A percentile compares a stretch with the other conserved stretches of the same genome.
Conservation (phyloP, 108 stramenopile species). For the Aurantiochytrium sp. region DNA sequence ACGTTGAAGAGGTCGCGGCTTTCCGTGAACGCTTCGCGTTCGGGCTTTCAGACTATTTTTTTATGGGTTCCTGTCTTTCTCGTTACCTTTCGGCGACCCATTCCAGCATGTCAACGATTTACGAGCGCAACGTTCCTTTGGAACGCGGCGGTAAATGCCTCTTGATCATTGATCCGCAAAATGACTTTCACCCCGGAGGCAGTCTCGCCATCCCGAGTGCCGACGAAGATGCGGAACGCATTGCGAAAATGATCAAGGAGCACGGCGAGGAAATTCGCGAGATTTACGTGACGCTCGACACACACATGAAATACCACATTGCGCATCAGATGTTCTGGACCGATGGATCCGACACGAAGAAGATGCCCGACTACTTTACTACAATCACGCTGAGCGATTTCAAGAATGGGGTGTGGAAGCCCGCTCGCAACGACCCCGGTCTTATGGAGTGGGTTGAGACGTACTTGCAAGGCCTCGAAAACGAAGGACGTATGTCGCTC, state of each 20-base stretch:
- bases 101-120: background rate
- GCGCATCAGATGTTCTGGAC: conserved; percentile 85
- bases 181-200: conserved; percentile 85
- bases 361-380: conserved; percentile 71
- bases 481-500: conserved; percentile 58
- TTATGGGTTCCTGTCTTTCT: too few species aligned
- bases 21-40: too few species aligned
- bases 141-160: conserved; percentile 19
- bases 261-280: conserved; percentile 52
- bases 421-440: background rate
- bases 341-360: background rate
- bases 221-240: conserved; percentile 64
- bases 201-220: conserved; percentile 76
- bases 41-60: too few species aligned
- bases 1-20: too few species aligned
- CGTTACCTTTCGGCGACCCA: too few species aligned
- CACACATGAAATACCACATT: conserved; percentile 79
- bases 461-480: conserved; percentile 54
- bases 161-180: conserved; percentile 78
- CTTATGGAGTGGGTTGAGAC: conserved; percentile 25
- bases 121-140: background rate
- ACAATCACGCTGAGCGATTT: conserved; percentile 63
- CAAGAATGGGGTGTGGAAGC: conserved; percentile 55
- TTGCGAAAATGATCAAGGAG: conserved; percentile 54
- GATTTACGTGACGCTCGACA: conserved; percentile 78